Percentiles rank a stretch among this genome's conserved stretches.
Conservation (phyloP, 176 grass and related monocot species). For the sorghum (Sorghum bicolor) region DNA sequence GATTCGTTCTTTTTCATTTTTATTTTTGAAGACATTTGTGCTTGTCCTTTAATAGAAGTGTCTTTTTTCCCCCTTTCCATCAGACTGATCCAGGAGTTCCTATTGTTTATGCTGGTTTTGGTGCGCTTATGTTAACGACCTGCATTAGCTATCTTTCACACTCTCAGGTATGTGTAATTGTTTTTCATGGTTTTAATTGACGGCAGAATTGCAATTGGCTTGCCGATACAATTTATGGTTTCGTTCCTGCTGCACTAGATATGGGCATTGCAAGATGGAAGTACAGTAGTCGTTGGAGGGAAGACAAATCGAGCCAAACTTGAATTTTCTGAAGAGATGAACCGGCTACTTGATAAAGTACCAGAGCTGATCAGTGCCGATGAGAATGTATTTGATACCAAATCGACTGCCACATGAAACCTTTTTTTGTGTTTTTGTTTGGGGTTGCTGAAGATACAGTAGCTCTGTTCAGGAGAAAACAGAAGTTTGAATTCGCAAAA, state of each 20-base stretch:
- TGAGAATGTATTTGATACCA: conserved; percentile 30
- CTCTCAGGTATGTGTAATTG: conserved; percentile 54
- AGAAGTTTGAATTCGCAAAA: conserved; percentile 10
- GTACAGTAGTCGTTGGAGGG: conserved; percentile 64
- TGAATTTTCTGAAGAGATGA: conserved; percentile 85
- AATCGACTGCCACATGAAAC: conserved; percentile 24
- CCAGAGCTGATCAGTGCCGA: conserved; percentile 55
- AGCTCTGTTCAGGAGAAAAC: neutral
- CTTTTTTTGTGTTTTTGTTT: neutral
- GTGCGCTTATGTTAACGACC: conserved; percentile 90
- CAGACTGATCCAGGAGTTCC: conserved; percentile 96
- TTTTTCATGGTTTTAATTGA: neutral
- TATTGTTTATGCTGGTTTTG: conserved; percentile 94
- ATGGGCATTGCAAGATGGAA: conserved; percentile 97
- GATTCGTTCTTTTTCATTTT: neutral
- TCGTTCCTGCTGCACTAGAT: conserved; percentile 44
- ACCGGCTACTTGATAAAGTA: conserved; percentile 78
- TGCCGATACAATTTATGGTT: neutral
- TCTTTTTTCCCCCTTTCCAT: neutral
- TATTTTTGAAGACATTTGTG: neutral
- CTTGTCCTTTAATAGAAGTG: neutral
- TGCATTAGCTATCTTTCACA: conserved; percentile 90
- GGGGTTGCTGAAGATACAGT: neutral
- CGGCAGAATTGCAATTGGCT: neutral
- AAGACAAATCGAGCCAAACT: conserved; percentile 88